phyloP scores from a whole-genome alignment of 371 early-diverging fungal genomes.

The Apophysomyces trapeziformis region DNA sequence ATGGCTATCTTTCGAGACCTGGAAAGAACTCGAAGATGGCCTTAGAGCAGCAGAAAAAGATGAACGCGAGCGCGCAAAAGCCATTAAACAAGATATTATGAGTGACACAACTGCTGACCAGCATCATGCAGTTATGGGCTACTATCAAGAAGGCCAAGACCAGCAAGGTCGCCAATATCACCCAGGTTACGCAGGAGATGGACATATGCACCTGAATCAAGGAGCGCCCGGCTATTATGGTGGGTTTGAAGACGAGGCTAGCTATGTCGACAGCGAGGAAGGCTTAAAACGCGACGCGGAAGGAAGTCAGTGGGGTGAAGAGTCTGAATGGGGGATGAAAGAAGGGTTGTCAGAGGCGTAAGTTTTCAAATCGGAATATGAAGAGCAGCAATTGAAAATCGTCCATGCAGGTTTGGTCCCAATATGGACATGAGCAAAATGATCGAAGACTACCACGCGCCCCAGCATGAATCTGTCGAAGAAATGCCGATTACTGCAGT shows the following conservation, averaged over 20 bases:
- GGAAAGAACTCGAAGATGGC: conserved; percentile 78
- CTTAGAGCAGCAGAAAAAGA: conserved; percentile 70
- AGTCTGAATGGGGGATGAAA: conserved; percentile 45
- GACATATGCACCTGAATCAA: background rate
- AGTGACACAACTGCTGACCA: background rate
- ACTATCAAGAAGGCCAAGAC: conserved; percentile 20
- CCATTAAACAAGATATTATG: conserved; percentile 6
- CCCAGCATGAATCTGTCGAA: conserved; percentile 54
- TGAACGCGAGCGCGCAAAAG: conserved; percentile 48
- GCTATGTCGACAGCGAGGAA: conserved; percentile 35
- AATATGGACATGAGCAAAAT: conserved; percentile 57
- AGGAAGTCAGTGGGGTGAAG: conserved; percentile 44
- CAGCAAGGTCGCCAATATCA: conserved; percentile 11
- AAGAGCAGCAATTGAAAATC: background rate
- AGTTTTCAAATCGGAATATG: conserved; percentile 7
- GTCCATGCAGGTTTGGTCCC: conserved; percentile 34
- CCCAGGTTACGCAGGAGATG: background rate
- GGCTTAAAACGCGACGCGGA: conserved; percentile 29
- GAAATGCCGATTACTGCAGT: conserved; percentile 49
- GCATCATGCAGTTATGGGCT: background rate
- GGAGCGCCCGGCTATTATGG: background rate
- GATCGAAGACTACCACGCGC: conserved; percentile 39
- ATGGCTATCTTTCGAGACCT: conserved; percentile 66
- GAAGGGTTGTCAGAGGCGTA: conserved; percentile 39
- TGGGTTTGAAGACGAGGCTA: conserved; percentile 24